Evolutionary conservation across 306 rosid species (phyloP), one percentile per base, ranked within the genome.

Genomic region (Biancaea sappan): DNA sequence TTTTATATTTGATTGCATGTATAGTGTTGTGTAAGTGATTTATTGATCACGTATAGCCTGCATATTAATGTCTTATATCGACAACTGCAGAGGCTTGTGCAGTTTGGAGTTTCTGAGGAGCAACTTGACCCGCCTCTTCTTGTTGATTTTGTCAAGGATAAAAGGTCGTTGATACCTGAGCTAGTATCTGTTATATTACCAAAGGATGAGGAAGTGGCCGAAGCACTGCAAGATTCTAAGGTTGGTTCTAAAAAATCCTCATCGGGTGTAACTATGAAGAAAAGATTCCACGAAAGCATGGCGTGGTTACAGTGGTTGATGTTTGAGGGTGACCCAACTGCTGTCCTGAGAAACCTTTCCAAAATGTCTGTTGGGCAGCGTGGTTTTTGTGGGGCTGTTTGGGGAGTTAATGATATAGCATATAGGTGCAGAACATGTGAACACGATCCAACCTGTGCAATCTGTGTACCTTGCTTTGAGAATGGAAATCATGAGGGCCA

Each of bases 391-490:
- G 99, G 98, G 41, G 81, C 97, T 62, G 97, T 95, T 71, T 95
- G 99, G 99, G 98, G 98, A 13, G 60, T 38, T 3, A 83, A 82
- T 71, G 98, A 95, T 78, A 76, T 92, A 54, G 99, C 99, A 6
- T 95, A 92, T 76, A 84, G 88, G 87, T 95, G 99, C 67, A 84
- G 82, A 69, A 95, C 99, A 3, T 95, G 99, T 50, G 98, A 88
- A 74, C 88, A 88, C 0, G 99, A 95, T 58, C 96, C 97, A 0
- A 95, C 99, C 2, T 95, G 99, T 6, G 98, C 99, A 19, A 95
- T 95, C 18, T 95, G 99, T 47, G 96, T 95, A 68, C 98, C 97
- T 60, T 95, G 99, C 83, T 95, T 95, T 78, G 93, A 86, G 84
- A 87, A 86, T 71, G 99, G 99, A 64, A 68, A 88, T 75, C 99